Base-by-base conservation (phyloP, 768 basidiomycete species). In the Suillus luteus region DNA sequence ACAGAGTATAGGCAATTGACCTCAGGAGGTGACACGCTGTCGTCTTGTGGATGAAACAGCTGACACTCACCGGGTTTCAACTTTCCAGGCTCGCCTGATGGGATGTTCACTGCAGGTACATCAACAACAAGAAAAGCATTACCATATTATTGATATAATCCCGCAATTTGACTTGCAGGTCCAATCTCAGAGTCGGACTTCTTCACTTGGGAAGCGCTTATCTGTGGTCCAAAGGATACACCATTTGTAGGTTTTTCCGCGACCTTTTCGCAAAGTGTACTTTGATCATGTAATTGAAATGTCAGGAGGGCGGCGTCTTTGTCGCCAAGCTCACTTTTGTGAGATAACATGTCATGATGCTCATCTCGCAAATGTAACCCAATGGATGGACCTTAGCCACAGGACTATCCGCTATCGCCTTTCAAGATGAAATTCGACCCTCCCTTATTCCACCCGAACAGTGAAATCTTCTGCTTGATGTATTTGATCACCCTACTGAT, bases 351-450 rank as follows among this genome's bases (percentile, higher is more conserved):
- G 19, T 27, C 44, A 52, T 60, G n/a, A 7, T 10, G 58, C 33
- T 55, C 41, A 62, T 59, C 44, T 51, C 60, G 54, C 64, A 65
- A 48, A 57, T 66, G 62, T 55, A 52, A 58, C 61, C 52, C 54
- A 64, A 48, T 51, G 54, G 27, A 6, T 33, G 49, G 22, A 37
- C 41, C 55, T 41, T 64, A 95, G 94, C 95, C 95, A 0, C 74
- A 83, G 44, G 97, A 99, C 73, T 99, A 99, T 78, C 97, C 97
- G 38, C 80, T 99, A 71, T 96, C 93, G 60, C 97, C 97, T 22
- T 99, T 99, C 88, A 98, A 95, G 81, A 99, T 99, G 97, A 94
- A 86, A 72, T 99, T 99, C 71, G 95, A 98, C 52, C 97, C 97
- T 3, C 96, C 96, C 2, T 76, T 99, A 62, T 92, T 98, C 77